phyloP scores from a whole-genome alignment of 148 eudicot species.

The Silene latifolia region DNA sequence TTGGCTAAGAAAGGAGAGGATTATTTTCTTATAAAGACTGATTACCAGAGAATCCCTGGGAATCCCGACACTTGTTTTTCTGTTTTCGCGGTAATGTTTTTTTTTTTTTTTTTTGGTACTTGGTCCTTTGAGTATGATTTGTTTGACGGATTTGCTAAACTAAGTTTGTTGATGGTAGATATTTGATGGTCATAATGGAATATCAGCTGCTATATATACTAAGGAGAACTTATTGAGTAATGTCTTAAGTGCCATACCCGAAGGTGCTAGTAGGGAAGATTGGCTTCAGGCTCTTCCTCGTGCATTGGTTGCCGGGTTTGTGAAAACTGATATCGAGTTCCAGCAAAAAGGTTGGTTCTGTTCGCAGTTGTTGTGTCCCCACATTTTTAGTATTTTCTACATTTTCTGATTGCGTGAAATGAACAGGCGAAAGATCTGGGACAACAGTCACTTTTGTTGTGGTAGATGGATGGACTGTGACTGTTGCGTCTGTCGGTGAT shows the following conservation, averaged over 20 bases:
- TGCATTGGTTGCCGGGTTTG: constrained; percentile 98
- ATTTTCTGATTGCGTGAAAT: constrained; percentile 6
- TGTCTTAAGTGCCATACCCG: constrained; percentile 80
- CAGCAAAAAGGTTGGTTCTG: constrained; percentile 75
- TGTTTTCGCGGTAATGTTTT: constrained; percentile 67
- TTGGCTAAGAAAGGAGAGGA: constrained; percentile 98
- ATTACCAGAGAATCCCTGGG: constrained; percentile 78
- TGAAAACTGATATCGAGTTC: constrained; percentile 95
- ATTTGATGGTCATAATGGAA: constrained; percentile 97
- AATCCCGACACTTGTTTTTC: constrained; percentile 71
- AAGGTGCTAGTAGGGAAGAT: constrained; percentile 71
- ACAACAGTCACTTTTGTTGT: constrained; percentile 97
- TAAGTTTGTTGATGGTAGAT: constrained; percentile 42
- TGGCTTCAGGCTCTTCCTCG: constrained; percentile 96
- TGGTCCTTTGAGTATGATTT: constrained; percentile 8
- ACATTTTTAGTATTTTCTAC: neutral
- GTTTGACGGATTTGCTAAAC: constrained; percentile 10
- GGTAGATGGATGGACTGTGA: constrained; percentile 94
- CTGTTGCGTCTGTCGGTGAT: constrained; percentile 99
- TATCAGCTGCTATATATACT: constrained; percentile 87
- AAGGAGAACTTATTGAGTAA: constrained; percentile 83
- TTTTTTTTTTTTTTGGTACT: neutral
- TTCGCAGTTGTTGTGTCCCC: neutral
- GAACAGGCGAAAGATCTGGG: constrained; percentile 89
- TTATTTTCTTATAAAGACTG: constrained; percentile 69